Evolutionary conservation across 1,284 basidiomycete species (phyloP), one percentile per base, ranked within the genome.

Genomic region (Serendipita sp.): DNA sequence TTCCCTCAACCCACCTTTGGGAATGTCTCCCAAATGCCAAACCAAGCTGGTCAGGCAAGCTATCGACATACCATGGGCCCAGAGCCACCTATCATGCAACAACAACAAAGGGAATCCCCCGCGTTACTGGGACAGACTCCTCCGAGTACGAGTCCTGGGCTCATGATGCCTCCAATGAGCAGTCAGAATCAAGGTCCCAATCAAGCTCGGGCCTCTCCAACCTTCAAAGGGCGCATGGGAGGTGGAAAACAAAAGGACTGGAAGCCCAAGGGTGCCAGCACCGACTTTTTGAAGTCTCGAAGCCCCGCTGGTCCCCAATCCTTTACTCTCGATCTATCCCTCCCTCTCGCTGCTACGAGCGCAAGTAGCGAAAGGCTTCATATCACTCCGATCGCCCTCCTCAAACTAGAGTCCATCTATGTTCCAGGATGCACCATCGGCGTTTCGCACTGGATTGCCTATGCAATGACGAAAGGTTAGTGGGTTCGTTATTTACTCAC

Each of bases 381-480:
- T 17, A 62, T 66, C 53, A 90, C 88, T 0, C 85, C 88, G 3
- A 91, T 91, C 64, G 88, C 88, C 17, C 77, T 90, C 47, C 87
- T 91, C 69, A 86, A 84, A 71, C 86, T 91, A 67, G 88, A 90
- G 66, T 76, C 87, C 12, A 80, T 85, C 29, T 91, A 90, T 74
- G 74, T 88, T 61, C 85, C 85, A 61, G 88, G 88, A 6, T 85
- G 85, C 10, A 91, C 88, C 34, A 91, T 91, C 63, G 88, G 88
- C 8, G 88, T 87, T 8, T 89, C 87, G 3, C 85, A 88, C 69
- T 91, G 88, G 86, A 88, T 91, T 65, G 88, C 88, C 12, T 91
- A 91, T 69, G 88, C 87, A 22, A 91, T 91, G 89, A 90, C 85
- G n/a, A 84, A 85, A 74, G 87, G 85, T 82, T 64, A 2, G 71